These are phyloP conservation scores for Farysia itapuensis DNA, from an alignment of 1,284 basidiomycete species.

Conservation along the genomic window DNA sequence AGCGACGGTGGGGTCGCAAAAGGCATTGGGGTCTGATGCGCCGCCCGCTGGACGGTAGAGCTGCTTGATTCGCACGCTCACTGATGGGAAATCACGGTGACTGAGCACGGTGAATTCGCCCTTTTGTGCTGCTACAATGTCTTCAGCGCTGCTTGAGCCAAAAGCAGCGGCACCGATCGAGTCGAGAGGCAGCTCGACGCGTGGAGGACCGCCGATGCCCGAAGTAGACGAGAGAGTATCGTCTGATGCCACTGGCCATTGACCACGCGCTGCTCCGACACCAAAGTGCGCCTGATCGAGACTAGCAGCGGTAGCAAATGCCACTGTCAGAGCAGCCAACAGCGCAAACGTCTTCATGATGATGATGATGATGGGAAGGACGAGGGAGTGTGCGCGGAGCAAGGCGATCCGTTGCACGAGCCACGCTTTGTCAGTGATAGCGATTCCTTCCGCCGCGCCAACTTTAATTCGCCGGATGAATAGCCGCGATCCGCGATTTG, in stretches of 20 bases:
- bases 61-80: constrained; percentile 47
- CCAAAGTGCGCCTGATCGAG: constrained; percentile 15
- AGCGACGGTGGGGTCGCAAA: constrained; percentile 53
- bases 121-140: constrained; percentile 34
- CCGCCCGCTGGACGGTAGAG: constrained; percentile 22
- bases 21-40: constrained; percentile 40
- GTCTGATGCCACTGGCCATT: background rate
- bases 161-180: constrained; percentile 23
- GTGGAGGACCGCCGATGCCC: constrained; percentile 18
- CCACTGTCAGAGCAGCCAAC: no score
- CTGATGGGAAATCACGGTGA: constrained; percentile 45
- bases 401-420: constrained; percentile 13
- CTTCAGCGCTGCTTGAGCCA: constrained; percentile 16
- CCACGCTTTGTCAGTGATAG: no score
- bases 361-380: no score
- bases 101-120: constrained; percentile 35
- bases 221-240: constrained; percentile 5
- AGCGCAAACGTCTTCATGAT: no score
- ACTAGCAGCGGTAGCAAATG: constrained; percentile 1
- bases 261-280: background rate
- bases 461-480: no score
- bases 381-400: no score
- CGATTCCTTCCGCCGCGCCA: no score
- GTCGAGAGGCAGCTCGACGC: constrained; percentile 37
- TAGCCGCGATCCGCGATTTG: no score